Percentiles rank a stretch among this genome's conserved stretches.
Evolutionary conservation across 345 rosid species (phyloP).

Genomic region (Noccaea caerulescens): DNA sequence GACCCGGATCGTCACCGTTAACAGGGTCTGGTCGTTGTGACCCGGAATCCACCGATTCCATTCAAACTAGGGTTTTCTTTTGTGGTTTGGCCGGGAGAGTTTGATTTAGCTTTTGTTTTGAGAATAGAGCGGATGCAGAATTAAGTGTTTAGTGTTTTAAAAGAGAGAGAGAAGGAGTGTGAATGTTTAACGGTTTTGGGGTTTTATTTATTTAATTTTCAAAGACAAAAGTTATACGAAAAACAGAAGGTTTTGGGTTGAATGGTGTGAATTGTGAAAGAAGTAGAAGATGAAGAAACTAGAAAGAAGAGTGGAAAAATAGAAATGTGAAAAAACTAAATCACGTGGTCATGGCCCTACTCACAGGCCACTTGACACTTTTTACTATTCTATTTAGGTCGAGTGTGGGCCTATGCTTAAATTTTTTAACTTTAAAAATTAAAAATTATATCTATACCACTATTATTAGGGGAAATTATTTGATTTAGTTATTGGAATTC

Average conservation of each 20-base stretch:
- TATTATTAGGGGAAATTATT: slow-evolving; percentile 17
- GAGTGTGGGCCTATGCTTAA: slow-evolving; percentile 32
- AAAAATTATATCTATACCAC: slow-evolving; percentile 14
- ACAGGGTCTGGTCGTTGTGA: slow-evolving; percentile 36
- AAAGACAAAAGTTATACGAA: background rate
- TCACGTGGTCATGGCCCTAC: slow-evolving; percentile 48
- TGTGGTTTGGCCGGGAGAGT: slow-evolving; percentile 19
- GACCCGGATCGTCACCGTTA: slow-evolving; percentile 35
- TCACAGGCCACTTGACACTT: slow-evolving; percentile 43
- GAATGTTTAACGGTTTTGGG: slow-evolving; percentile 32
- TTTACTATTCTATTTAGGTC: slow-evolving; percentile 47
- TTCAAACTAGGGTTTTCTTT: slow-evolving; percentile 41
- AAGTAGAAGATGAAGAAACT: slow-evolving; percentile 29
- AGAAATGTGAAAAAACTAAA: slow-evolving; percentile 34
- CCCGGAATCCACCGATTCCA: slow-evolving; percentile 48
- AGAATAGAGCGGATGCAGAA: slow-evolving; percentile 8
- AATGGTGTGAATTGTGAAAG: slow-evolving; percentile 37
- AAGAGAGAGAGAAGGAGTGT: slow-evolving; percentile 36
- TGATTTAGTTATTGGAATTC: background rate
- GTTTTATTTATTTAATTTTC: slow-evolving; percentile 34
- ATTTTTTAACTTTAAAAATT: background rate
- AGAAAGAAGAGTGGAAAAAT: slow-evolving; percentile 30
- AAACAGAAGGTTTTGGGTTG: slow-evolving; percentile 21
- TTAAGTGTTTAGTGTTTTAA: slow-evolving; percentile 18
- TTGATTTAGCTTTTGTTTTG: slow-evolving; percentile 16